Conservation (phyloP, 1,284 basidiomycete species). For the Lentinula novae-zelandiae region DNA sequence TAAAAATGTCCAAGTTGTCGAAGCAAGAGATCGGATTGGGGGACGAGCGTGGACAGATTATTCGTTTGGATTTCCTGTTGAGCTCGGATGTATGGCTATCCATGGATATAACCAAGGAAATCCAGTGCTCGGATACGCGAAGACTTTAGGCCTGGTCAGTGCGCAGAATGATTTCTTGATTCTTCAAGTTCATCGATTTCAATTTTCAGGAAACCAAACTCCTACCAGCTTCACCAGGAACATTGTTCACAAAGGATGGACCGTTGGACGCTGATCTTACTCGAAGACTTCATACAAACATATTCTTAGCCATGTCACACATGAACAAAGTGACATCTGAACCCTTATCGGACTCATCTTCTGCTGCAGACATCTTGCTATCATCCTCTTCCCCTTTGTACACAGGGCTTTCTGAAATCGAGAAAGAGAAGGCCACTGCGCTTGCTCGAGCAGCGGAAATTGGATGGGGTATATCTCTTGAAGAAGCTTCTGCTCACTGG, state of each 20-base stretch:
- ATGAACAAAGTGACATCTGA: constrained; percentile 1
- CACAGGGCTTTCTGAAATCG: constrained; percentile 5
- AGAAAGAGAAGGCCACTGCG: constrained; percentile 2
- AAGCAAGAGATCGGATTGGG: constrained; percentile 9
- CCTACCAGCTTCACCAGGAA: constrained; percentile 3
- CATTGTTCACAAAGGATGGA: constrained; percentile 1
- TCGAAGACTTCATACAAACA: background rate
- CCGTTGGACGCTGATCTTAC: background rate
- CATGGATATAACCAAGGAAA: constrained; percentile 11
- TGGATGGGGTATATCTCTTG: constrained; percentile 10
- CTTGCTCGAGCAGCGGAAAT: constrained; percentile 10
- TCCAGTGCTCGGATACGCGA: constrained; percentile 5
- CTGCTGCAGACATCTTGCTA: constrained; percentile 6
- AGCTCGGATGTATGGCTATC: constrained; percentile 12
- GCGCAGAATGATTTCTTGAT: background rate
- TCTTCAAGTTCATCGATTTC: background rate
- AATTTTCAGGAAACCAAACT: constrained; percentile 2
- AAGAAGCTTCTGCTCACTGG: constrained; percentile 5
- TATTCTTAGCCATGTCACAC: constrained; percentile 1
- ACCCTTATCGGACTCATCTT: background rate
- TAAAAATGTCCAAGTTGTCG: constrained; percentile 4
- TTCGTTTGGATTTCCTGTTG: constrained; percentile 11
- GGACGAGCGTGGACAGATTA: constrained; percentile 9
- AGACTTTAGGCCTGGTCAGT: constrained; percentile 5
- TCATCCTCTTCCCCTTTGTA: constrained; percentile 8